Evolutionary conservation across 2,329 filamentous ascomycete genomes (phyloP).

Genomic region (Sodiomyces alkalinus): DNA sequence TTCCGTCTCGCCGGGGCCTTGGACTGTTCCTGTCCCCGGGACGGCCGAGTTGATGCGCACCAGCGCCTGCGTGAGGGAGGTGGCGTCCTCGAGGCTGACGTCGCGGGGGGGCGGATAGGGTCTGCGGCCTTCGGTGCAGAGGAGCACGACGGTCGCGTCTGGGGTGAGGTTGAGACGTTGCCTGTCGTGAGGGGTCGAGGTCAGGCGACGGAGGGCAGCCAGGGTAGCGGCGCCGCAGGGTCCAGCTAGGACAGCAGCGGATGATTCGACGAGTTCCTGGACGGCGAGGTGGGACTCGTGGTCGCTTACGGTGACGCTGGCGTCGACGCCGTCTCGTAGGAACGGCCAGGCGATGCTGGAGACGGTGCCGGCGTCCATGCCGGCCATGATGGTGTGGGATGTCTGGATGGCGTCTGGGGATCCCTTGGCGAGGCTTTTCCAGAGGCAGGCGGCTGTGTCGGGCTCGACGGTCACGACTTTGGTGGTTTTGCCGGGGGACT

Average conservation of each 20-base stretch:
- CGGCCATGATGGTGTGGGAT: slow-evolving; percentile 53
- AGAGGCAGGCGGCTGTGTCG: slow-evolving; percentile 44
- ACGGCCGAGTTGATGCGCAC: slow-evolving; percentile 34
- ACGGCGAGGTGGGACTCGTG: slow-evolving; percentile 45
- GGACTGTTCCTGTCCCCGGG: slow-evolving; percentile 21
- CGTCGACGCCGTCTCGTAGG: slow-evolving; percentile 42
- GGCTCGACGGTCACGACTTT: slow-evolving; percentile 55
- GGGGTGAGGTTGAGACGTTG: slow-evolving; percentile 20
- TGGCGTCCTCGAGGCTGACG: slow-evolving; percentile 24
- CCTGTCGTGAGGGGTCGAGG: slow-evolving; percentile 14
- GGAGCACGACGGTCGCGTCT: slow-evolving; percentile 45
- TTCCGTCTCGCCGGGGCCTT: slow-evolving; percentile 27
- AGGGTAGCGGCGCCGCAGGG: slow-evolving; percentile 47
- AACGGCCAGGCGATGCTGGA: slow-evolving; percentile 50
- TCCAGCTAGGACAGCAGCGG: slow-evolving; percentile 17
- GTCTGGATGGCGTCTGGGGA: slow-evolving; percentile 35
- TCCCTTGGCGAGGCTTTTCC: slow-evolving; percentile 33
- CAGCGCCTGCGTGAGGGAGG: slow-evolving; percentile 26
- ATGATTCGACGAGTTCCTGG: slow-evolving; percentile 28
- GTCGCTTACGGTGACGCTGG: slow-evolving; percentile 44
- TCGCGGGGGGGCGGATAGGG: slow-evolving; percentile 30
- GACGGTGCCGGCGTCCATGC: slow-evolving; percentile 57
- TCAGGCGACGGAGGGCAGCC: slow-evolving; percentile 38
- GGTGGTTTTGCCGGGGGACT: slow-evolving; percentile 18
- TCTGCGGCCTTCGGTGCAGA: slow-evolving; percentile 50